Conservation (phyloP, 331 rosid genomes). For the Saraca asoca region DNA sequence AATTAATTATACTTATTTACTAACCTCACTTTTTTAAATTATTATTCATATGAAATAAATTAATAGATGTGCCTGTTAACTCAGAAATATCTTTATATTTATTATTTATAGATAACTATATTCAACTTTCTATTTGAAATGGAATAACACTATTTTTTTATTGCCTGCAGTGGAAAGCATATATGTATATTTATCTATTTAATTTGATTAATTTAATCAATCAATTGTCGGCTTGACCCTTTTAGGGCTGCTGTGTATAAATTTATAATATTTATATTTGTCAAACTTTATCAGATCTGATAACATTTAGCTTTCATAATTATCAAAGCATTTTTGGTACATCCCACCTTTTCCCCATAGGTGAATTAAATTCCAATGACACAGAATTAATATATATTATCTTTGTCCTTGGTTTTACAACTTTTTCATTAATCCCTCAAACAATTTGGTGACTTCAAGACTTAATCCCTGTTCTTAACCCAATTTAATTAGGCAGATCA, state of each 20-base stretch:
- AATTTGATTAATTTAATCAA: constrained; percentile 5
- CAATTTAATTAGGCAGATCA: constrained; percentile 31
- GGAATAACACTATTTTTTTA: neutral
- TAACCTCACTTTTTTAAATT: too few relatives aligned
- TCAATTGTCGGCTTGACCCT: constrained; percentile 38
- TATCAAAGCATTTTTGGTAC: constrained; percentile 22
- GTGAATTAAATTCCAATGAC: constrained; percentile 19
- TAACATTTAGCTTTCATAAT: constrained; percentile 33
- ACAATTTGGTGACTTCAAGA: constrained; percentile 14
- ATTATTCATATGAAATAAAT: too few relatives aligned
- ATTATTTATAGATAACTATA: too few relatives aligned
- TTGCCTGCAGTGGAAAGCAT: constrained; percentile 2
- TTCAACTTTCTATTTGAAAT: too few relatives aligned
- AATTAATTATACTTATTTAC: too few relatives aligned
- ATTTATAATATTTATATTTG: constrained; percentile 5
- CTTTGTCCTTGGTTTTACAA: constrained; percentile 19
- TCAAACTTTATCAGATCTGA: constrained; percentile 35
- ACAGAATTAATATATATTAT: constrained; percentile 33
- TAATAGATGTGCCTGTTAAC: too few relatives aligned
- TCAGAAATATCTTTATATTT: too few relatives aligned
- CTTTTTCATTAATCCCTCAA: constrained; percentile 32
- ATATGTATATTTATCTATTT: neutral
- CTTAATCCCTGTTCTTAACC: constrained; percentile 19
- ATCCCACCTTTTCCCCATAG: constrained; percentile 11
- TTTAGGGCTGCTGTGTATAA: constrained; percentile 47